Conservation (phyloP, 495 filamentous ascomycete genomes). For the Penicillium lividum region DNA sequence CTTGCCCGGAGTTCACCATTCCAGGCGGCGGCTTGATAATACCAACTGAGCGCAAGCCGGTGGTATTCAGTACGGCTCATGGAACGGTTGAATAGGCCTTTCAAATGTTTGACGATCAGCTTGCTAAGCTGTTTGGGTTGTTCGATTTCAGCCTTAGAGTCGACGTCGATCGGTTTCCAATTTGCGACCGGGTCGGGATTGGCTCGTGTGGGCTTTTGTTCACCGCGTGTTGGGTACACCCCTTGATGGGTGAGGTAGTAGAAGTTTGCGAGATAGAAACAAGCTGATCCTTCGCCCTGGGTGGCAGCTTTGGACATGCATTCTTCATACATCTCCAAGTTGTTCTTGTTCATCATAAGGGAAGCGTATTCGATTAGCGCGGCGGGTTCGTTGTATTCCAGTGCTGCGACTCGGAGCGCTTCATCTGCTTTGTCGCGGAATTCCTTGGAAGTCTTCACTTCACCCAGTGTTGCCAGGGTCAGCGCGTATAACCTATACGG, state of each 20-base stretch:
- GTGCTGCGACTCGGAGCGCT: constrained; percentile 25
- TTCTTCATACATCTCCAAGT: constrained; percentile 37
- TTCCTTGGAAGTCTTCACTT: background rate
- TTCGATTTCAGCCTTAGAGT: background rate
- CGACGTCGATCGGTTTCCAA: background rate
- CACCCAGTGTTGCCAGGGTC: constrained; percentile 16
- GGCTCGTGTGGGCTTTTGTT: constrained; percentile 8
- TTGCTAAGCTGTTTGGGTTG: background rate
- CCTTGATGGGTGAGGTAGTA: constrained; percentile 38
- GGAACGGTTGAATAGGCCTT: constrained; percentile 9
- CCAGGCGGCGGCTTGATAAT: constrained; percentile 19
- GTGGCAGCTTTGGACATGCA: constrained; percentile 38
- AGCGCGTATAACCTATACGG: constrained; percentile 33
- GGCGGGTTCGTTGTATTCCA: constrained; percentile 34
- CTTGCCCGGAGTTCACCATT: constrained; percentile 12
- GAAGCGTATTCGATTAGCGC: constrained; percentile 32
- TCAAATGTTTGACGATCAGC: background rate
- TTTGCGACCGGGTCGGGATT: background rate
- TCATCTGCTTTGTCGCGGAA: constrained; percentile 14
- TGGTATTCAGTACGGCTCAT: constrained; percentile 26
- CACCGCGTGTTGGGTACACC: constrained; percentile 25
- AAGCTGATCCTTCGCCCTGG: constrained; percentile 27
- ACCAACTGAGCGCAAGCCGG: constrained; percentile 36
- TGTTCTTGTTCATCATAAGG: constrained; percentile 21
- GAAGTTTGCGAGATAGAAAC: constrained; percentile 38